Base-by-base conservation (phyloP, 2,329 filamentous ascomycete species). In the Trichoderma semiorbis region DNA sequence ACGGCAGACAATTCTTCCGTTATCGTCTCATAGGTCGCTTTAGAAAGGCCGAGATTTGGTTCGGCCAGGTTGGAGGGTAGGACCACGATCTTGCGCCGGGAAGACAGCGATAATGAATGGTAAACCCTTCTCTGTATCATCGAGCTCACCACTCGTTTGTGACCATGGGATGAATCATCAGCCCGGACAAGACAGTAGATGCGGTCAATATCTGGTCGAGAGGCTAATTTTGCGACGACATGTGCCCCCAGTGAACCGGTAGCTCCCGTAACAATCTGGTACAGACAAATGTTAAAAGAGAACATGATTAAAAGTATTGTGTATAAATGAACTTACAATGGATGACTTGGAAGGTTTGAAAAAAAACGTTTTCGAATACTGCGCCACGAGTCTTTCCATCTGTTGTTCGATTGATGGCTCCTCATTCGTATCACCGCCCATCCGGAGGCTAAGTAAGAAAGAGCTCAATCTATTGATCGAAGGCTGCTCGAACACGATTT, bases 211-310 rank as follows among this genome's bases (percentile, higher is more conserved):
- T 87, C 86, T 12, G 87, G 84, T n/a, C 87, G 83, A 2, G 84
- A 82, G 2, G 87, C 85, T 16, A 93, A 84, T n/a, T 89, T 85
- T 4, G 86, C 85, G 2, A 89, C 82, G 1, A 90, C 80, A 74
- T 91, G 89, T 0, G 88, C 86, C 7, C 90, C 90, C 0, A 92
- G 83, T 1, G 89, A 90, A 7, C 90, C 90, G 0, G 90, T 92
- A 1, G 86, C 85, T 11, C 90, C 90, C 1, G 90, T 92, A 14
- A 68, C 65, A 30, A 68, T 53, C 65, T 68, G 16, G 4, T 2
- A 16, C 3, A 14, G 10, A 12, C 8, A 21, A 26, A 21, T 16
- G 24, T 68, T 57, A 68, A 50, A 28, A 6, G 14, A n/a, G 18
- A 5, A 64, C 10, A 1, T n/a, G 1, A 3, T 12, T 24, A 1